Base-by-base conservation (phyloP, 257 asterid genomes). In the Solanum piurae region DNA sequence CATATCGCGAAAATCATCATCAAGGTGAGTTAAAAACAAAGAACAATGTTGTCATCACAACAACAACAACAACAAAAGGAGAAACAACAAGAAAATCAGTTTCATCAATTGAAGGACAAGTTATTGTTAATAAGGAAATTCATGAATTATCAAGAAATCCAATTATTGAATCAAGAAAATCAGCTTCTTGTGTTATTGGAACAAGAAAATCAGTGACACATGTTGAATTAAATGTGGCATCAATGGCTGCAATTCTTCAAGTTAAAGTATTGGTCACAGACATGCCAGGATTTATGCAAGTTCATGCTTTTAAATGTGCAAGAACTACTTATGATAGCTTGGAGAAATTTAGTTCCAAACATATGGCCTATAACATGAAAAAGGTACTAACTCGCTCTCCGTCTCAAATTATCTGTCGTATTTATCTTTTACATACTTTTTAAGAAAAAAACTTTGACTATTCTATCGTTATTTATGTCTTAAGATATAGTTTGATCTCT, bases 201-300 rank as follows among this genome's bases (percentile, higher is more conserved):
- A 36, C 83, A 12, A 69, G 91, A 23, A 92, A 90, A 72, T 93
- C 97, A 34, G 94, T 92, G 36, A 88, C 96, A 5, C 87, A 88
- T 34, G 86, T 90, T 31, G 95, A 92, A 83, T 90, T 91, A 83
- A 91, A 88, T 12, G 92, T 85, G 75, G 92, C 87, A 5, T 87
- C 95, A 25, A 94, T 71, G 91, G 95, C 94, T 21, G 90, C 86
- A 27, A 80, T 92, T 85, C 90, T 92, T 83, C 92, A 91, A 37
- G 96, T 91, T 87, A 93, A 91, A 89, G 93, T 94, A 75, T 73
- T 94, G 92, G 96, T 90, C 11, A 92, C 93, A 31, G 98, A 94
- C 58, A 94, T 93, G 98, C 95, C 98, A 25, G 95, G 91, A 87
- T 92, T 92, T 89, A 94, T 94, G 98, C 96, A 93, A 87, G 89